These are phyloP conservation scores for Aspergillus alliaceus DNA, from an alignment of 2,329 filamentous ascomycete species.

Conservation along the genomic window DNA sequence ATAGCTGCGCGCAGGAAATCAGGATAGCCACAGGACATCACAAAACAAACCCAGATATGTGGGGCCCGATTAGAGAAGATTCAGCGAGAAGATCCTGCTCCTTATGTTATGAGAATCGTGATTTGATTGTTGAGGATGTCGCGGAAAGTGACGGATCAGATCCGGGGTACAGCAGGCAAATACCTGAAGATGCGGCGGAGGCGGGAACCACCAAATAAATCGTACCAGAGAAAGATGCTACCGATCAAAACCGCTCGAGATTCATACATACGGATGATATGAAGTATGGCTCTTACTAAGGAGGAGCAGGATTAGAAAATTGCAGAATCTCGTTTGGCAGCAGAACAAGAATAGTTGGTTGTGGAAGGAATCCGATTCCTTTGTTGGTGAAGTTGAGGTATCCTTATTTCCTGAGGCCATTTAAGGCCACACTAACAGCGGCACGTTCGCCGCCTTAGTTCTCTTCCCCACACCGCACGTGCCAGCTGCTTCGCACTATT, in stretches of 20 bases:
- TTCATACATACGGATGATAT: too few species aligned
- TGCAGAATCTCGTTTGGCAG: not conserved
- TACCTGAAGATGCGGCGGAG: conserved; percentile 8
- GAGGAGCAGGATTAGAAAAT: not conserved
- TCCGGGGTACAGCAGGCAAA: conserved; percentile 10
- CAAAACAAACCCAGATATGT: not conserved
- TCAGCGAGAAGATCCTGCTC: not conserved
- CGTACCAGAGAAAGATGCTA: not conserved
- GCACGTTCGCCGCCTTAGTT: conserved; percentile 3
- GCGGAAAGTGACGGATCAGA: conserved; percentile 12
- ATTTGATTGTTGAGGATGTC: not conserved
- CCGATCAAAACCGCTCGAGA: not conserved
- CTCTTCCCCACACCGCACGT: conserved; percentile 7
- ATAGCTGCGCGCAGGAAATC: not conserved
- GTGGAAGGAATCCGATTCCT: not conserved
- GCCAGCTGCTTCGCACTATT: conserved; percentile 1
- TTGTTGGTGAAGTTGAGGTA: not conserved
- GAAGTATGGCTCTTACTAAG: not conserved
- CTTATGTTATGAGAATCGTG: conserved; percentile 2
- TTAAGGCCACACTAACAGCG: not conserved
- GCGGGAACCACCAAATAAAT: conserved; percentile 15
- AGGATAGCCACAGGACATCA: not conserved
- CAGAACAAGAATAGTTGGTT: not conserved
- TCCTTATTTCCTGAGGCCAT: not conserved
- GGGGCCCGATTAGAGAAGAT: not conserved